phyloP scores from a whole-genome alignment of 495 filamentous ascomycete species.

The Podospora pseudopauciseta region DNA sequence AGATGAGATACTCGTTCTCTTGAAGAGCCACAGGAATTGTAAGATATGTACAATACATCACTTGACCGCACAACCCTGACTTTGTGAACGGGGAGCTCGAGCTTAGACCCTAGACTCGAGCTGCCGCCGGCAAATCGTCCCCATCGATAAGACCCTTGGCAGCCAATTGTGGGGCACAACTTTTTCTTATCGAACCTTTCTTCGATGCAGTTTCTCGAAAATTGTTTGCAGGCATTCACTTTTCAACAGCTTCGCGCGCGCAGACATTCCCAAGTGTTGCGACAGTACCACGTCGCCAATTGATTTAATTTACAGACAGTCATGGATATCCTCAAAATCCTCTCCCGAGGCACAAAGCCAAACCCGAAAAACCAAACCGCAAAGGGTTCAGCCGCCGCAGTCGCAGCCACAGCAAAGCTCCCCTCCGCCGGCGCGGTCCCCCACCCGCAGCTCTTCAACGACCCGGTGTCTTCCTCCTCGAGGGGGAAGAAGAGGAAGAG shows the following conservation, averaged over 20 bases:
- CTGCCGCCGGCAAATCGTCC: neutral
- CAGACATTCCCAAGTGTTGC: neutral
- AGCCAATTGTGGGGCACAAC: slow-evolving; percentile 15
- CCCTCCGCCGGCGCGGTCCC: slow-evolving; percentile 49
- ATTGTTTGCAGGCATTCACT: slow-evolving; percentile 9
- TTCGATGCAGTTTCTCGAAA: slow-evolving; percentile 7
- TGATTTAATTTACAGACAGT: slow-evolving; percentile 5
- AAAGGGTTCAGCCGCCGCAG: slow-evolving; percentile 10
- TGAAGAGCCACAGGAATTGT: neutral
- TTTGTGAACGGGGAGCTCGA: neutral
- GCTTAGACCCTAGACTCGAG: neutral
- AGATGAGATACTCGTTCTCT: neutral
- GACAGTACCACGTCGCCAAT: neutral
- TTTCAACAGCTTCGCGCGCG: neutral
- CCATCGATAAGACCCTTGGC: slow-evolving; percentile 12
- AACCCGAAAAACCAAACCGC: slow-evolving; percentile 33
- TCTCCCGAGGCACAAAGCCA: slow-evolving; percentile 60
- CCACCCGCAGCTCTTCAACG: slow-evolving; percentile 52
- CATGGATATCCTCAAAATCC: slow-evolving; percentile 66
- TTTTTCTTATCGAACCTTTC: slow-evolving; percentile 18
- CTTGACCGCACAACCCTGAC: neutral
- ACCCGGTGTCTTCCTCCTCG: slow-evolving; percentile 26
- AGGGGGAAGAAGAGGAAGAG: slow-evolving; percentile 52
- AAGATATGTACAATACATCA: neutral
- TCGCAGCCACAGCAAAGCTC: slow-evolving; percentile 26